phyloP scores from a whole-genome alignment of 2,329 filamentous ascomycete genomes.

The Colletotrichum falcatum region DNA sequence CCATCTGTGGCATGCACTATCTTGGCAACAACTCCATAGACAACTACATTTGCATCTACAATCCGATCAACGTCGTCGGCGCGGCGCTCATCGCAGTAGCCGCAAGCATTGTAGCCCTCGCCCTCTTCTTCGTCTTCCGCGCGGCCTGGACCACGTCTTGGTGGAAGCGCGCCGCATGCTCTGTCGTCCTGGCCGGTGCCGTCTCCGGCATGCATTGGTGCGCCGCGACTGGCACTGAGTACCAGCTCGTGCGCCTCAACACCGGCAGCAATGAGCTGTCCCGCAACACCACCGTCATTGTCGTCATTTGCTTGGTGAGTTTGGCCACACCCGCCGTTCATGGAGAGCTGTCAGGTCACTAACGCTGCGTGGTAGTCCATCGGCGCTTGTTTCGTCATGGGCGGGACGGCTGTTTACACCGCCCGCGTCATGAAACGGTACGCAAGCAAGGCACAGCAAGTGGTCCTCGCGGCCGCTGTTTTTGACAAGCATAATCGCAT shows the following conservation, averaged over 20 bases:
- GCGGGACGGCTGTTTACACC: conserved; percentile 65
- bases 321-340: background rate
- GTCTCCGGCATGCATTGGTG: conserved; percentile 93
- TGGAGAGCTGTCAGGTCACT: background rate
- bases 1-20: conserved; percentile 89
- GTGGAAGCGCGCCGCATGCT: conserved; percentile 79
- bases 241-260: conserved; percentile 66
- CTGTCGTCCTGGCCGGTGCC: conserved; percentile 75
- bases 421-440: conserved; percentile 65
- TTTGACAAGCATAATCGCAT: conserved; percentile 76
- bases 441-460: conserved; percentile 70
- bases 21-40: conserved; percentile 85
- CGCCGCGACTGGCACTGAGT: conserved; percentile 77
- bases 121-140: conserved; percentile 82
- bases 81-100: conserved; percentile 78
- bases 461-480: conserved; percentile 70
- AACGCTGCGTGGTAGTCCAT: conserved; percentile 61
- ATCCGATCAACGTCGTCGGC: conserved; percentile 70
- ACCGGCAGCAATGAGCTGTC: conserved; percentile 58
- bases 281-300: conserved; percentile 75
- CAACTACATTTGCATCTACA: conserved; percentile 79
- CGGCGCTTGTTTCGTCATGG: conserved; percentile 70
- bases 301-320: conserved; percentile 78
- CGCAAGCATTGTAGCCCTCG: conserved; percentile 76
- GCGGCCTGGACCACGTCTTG: conserved; percentile 82